Evolutionary conservation across 345 rosid species (phyloP).

Genomic region (Pelargonium nanum): DNA sequence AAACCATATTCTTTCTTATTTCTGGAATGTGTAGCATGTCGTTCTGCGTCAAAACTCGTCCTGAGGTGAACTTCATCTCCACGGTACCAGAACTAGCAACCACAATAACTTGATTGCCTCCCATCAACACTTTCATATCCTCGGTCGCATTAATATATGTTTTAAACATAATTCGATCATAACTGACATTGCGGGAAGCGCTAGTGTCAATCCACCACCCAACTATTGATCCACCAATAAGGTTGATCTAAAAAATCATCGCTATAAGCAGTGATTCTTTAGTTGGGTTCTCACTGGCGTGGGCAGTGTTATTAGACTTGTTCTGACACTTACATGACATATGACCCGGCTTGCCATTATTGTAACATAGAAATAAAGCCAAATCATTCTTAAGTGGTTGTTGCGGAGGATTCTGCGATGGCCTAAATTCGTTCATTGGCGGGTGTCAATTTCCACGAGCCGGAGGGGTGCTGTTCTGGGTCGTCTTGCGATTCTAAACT

Average conservation of each 20-base stretch:
- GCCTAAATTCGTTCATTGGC: background rate
- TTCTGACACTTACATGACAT: background rate
- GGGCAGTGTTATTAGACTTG: background rate
- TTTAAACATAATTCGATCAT: background rate
- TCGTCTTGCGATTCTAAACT: background rate
- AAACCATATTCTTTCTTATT: slow-evolving; percentile 1
- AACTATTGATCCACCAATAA: background rate
- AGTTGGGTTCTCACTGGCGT: background rate
- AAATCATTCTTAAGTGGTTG: background rate
- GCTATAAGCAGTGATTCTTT: background rate
- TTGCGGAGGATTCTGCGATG: background rate
- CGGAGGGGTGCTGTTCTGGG: background rate
- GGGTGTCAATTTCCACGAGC: background rate
- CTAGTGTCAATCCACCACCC: slow-evolving; percentile 6
- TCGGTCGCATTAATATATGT: background rate
- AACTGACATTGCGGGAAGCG: background rate
- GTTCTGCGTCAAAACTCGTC: background rate
- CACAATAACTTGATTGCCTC: no score
- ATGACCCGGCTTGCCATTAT: background rate
- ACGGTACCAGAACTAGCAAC: background rate
- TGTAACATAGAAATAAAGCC: background rate
- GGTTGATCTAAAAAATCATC: background rate
- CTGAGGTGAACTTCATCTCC: slow-evolving; percentile 1
- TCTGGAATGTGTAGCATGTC: background rate
- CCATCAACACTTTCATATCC: no score